phyloP scores from a whole-genome alignment of 2,329 filamentous ascomycete species.

The Leptodontidium sp. region DNA sequence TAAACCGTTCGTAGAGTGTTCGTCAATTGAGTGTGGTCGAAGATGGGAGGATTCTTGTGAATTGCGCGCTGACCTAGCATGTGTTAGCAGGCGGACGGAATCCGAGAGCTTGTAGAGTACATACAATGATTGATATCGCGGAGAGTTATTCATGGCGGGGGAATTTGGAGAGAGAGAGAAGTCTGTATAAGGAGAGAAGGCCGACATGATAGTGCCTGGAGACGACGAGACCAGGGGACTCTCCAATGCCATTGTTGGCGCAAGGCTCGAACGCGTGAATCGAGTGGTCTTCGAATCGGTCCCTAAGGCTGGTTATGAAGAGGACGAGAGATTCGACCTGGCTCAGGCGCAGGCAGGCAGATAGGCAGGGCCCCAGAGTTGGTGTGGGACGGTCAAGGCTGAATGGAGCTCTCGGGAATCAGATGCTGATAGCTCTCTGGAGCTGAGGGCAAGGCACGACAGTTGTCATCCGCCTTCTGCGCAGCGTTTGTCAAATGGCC shows the following conservation, averaged over 20 bases:
- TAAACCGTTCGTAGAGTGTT: conserved; percentile 42
- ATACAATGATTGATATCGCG: conserved; percentile 62
- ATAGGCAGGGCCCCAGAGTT: conserved; percentile 30
- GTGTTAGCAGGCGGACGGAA: conserved; percentile 19
- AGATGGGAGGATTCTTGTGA: conserved; percentile 58
- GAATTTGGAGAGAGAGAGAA: conserved; percentile 64
- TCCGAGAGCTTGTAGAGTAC: conserved; percentile 38
- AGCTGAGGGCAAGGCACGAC: conserved; percentile 24
- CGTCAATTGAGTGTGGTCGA: conserved; percentile 57
- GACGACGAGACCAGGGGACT: conserved; percentile 67
- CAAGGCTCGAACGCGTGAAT: conserved; percentile 35
- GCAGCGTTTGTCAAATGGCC: conserved; percentile 10
- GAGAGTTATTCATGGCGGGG: conserved; percentile 52
- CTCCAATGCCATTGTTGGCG: conserved; percentile 63
- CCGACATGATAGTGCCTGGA: conserved; percentile 62
- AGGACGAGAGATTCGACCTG: conserved; percentile 28
- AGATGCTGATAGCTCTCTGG: conserved; percentile 25
- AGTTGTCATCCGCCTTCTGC: conserved; percentile 11
- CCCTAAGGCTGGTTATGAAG: conserved; percentile 33
- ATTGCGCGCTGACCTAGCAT: conserved; percentile 53
- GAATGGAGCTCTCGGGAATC: conserved; percentile 35
- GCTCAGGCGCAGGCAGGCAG: conserved; percentile 30
- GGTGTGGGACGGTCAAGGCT: conserved; percentile 41
- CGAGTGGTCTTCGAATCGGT: conserved; percentile 30
- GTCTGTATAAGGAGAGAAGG: conserved; percentile 61